phyloP scores from a whole-genome alignment of 768 basidiomycete genomes.

The Termitomyces sp. region DNA sequence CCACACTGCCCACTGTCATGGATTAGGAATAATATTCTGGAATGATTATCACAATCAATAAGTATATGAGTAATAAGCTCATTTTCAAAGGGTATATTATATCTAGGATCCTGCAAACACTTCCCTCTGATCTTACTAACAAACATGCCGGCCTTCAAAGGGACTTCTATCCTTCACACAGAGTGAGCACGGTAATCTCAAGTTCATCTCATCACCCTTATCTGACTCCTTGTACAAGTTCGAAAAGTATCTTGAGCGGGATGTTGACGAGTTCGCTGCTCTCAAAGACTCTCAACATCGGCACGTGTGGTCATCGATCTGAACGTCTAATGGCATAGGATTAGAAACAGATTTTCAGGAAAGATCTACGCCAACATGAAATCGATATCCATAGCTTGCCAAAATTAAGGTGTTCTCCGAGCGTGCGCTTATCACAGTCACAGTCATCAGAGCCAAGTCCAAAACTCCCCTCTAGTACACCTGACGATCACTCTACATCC shows the following conservation, averaged over 20 bases:
- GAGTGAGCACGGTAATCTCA: slow-evolving; percentile 29
- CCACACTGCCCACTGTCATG: not conserved
- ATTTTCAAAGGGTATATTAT: not conserved
- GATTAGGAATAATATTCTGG: not conserved
- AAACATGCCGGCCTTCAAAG: slow-evolving; percentile 50
- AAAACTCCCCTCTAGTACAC: slow-evolving; percentile 39
- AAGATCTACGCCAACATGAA: slow-evolving; percentile 52
- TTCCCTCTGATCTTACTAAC: not conserved
- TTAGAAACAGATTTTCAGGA: slow-evolving; percentile 27
- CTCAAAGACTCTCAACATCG: slow-evolving; percentile 23
- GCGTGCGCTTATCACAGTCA: not conserved
- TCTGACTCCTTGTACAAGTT: slow-evolving; percentile 23
- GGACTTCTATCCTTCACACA: slow-evolving; percentile 52
- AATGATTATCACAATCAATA: not conserved
- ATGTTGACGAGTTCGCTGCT: slow-evolving; percentile 27
- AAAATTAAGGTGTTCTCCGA: not conserved
- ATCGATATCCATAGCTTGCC: slow-evolving; percentile 39
- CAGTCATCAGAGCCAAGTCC: slow-evolving; percentile 38
- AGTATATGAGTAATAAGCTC: too few species aligned
- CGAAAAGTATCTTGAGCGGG: slow-evolving; percentile 26
- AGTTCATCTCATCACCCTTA: not conserved
- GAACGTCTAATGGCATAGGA: not conserved
- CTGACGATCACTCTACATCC: not conserved
- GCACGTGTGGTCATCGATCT: slow-evolving; percentile 10
- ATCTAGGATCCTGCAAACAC: not conserved